Conservation (phyloP, 176 grass and related monocot species). For the Triticum monococcum region DNA sequence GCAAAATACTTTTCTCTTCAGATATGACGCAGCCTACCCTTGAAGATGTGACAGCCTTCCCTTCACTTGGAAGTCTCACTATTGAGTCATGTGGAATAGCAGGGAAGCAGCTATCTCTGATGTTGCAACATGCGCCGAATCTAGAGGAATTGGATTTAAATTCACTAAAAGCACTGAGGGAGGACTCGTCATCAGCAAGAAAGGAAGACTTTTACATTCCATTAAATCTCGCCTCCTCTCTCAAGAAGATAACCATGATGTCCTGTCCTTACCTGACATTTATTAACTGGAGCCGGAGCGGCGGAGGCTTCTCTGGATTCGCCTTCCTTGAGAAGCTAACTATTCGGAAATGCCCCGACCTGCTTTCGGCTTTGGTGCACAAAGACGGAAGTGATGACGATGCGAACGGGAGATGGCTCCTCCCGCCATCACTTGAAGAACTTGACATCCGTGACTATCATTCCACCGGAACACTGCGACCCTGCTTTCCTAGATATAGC, state of each 20-base stretch:
- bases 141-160: neutral
- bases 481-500: too few relatives aligned
- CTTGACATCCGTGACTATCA: too few relatives aligned
- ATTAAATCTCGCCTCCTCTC: too few relatives aligned
- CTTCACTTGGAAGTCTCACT: neutral
- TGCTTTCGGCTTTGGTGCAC: neutral
- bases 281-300: too few relatives aligned
- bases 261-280: too few relatives aligned
- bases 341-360: rapidly evolving
- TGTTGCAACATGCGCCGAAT: neutral
- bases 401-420: too few relatives aligned
- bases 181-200: neutral
- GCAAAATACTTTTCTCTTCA: neutral
- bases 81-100: neutral
- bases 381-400: too few relatives aligned
- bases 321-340: neutral
- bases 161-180: neutral
- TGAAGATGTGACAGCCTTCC: neutral
- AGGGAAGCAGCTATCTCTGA: neutral
- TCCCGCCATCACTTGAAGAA: too few relatives aligned
- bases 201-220: rapidly evolving
- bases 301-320: too few relatives aligned
- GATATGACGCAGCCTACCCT: neutral
- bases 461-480: too few relatives aligned
- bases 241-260: too few relatives aligned